Evolutionary conservation across 2,329 filamentous ascomycete species (phyloP), one percentile per base, ranked within the genome.

Genomic region (Bipolaris cookei): DNA sequence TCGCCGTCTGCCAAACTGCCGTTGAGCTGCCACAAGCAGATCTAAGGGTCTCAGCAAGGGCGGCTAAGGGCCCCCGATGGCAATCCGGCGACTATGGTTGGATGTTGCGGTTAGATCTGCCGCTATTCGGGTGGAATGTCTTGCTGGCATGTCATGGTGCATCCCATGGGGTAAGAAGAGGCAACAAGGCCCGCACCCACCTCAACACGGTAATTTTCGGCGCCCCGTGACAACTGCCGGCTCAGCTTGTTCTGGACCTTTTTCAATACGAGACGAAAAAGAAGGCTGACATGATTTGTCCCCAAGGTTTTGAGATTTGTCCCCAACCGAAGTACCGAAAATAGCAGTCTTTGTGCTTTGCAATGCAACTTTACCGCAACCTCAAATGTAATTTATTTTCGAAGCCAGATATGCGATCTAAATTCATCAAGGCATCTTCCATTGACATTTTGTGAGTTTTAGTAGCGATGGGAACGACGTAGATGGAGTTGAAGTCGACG

Each of bases 141-240:
- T 44, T 56, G 47, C 46, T 47, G 52, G 42, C 44, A 46, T 65
- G 45, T 48, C 45, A 48, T 48, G 21, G 45, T 16, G 45, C 34
- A 21, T 44, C 59, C 16, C 28, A 38, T 51, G 54, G 38, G 53
- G 39, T 34, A 21, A n/a, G 8, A 65, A 45, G 44, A 60, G 38
- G 61, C 55, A 48, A 58, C 41, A 44, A 37, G 25, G 54, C 61
- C 65, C 54, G 47, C 49, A 46, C 32, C 35, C 20, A 38, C 30
- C 60, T 58, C 30, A 61, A 65, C 28, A 46, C 14, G 58, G 72
- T 43, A 74, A 73, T 67, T 73, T 50, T 68, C 68, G 65, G 71
- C 72, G 72, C 63, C 50, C 7, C n/a, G 8, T 45, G 34, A 51
- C 50, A 35, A 46, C 38, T 21, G 44, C 20, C 25, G 50, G 14